Percentiles rank a stretch among this genome's conserved stretches.
Evolutionary conservation across 129 eudicot genomes (phyloP).

Genomic region (Logfia minima): DNA sequence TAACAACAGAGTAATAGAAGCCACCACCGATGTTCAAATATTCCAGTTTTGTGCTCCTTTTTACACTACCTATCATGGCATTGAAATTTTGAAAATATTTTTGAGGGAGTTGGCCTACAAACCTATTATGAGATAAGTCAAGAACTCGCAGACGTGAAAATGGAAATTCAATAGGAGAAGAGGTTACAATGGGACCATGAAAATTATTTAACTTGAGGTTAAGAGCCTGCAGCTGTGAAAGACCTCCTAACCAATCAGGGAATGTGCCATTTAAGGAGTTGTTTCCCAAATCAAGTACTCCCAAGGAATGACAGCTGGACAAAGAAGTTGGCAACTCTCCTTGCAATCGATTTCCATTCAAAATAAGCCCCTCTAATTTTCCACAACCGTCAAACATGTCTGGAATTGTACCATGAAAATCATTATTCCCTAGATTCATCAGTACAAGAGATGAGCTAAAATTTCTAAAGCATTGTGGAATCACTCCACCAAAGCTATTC

Average conservation of each 20-base stretch:
- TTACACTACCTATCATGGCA: slow-evolving; percentile 23
- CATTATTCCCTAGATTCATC: slow-evolving; percentile 16
- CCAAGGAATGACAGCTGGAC: slow-evolving; percentile 18
- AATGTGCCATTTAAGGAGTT: slow-evolving; percentile 22
- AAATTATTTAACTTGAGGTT: slow-evolving; percentile 25
- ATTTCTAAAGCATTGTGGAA: no score
- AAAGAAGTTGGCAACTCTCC: no score
- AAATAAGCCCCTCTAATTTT: no score
- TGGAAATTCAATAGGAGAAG: neutral
- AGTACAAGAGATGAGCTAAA: neutral
- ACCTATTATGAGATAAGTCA: slow-evolving; percentile 34
- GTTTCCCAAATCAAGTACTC: slow-evolving; percentile 17
- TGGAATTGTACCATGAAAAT: no score
- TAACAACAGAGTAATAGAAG: neutral
- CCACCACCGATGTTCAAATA: neutral
- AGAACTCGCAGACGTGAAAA: slow-evolving; percentile 33
- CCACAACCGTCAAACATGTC: no score
- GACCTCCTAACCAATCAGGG: slow-evolving; percentile 19
- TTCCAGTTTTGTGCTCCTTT: neutral
- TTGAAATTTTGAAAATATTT: slow-evolving; percentile 20
- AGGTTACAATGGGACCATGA: slow-evolving; percentile 7
- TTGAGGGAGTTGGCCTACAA: slow-evolving; percentile 25
- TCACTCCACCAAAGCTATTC: no score
- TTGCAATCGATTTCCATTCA: no score
- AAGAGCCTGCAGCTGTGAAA: slow-evolving; percentile 32